phyloP scores from a whole-genome alignment of 1,139 yeast species.

The Debaryomycetaceae sp. region DNA sequence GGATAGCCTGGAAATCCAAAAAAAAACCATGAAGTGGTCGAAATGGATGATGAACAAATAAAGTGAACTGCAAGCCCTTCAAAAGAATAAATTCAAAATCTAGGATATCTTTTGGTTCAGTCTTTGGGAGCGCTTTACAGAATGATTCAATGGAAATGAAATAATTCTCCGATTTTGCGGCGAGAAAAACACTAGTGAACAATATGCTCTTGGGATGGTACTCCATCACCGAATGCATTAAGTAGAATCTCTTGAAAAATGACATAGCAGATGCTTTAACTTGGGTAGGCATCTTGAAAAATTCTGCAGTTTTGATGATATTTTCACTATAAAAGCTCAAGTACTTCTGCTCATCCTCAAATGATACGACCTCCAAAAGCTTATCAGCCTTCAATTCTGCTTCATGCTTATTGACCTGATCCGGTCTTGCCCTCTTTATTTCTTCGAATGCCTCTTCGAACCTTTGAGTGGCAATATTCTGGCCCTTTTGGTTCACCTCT shows the following conservation, averaged over 20 bases:
- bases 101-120: conserved; percentile 63
- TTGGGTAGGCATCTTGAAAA: conserved; percentile 47
- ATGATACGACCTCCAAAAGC: conserved; percentile 46
- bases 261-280: conserved; percentile 79
- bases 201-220: conserved; percentile 81
- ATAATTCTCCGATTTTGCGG: conserved; percentile 89
- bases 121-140: conserved; percentile 63
- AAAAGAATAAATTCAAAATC: conserved; percentile 75
- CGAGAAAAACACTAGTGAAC: conserved; percentile 82
- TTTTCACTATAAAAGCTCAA: conserved; percentile 70
- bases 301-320: conserved; percentile 52
- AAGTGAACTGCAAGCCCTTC: conserved; percentile 72
- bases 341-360: conserved; percentile 67
- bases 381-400: conserved; percentile 29
- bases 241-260: conserved; percentile 77
- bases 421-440: conserved; percentile 28
- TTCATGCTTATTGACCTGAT: conserved; percentile 25
- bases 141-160: conserved; percentile 85
- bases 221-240: conserved; percentile 78
- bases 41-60: conserved; percentile 84
- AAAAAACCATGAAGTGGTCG: conserved; percentile 89
- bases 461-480: conserved; percentile 34
- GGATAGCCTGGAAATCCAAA: conserved; percentile 72
- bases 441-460: conserved; percentile 23
- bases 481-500: conserved; percentile 53